Evolutionary conservation across 345 rosid species (phyloP).

Genomic region (Bruguiera gymnorhiza): DNA sequence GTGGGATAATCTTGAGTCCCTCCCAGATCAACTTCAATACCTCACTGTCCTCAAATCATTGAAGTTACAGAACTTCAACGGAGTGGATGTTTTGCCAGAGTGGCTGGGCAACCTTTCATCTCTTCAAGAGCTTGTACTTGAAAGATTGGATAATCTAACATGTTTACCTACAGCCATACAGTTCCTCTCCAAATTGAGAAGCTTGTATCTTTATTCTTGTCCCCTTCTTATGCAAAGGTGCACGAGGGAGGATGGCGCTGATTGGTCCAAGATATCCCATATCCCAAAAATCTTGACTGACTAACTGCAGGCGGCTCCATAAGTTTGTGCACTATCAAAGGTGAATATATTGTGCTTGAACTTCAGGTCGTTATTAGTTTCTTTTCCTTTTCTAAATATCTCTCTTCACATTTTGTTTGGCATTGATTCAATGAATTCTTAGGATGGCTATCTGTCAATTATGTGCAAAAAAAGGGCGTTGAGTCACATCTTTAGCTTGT

Average conservation of each 20-base stretch:
- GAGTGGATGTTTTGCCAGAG: conserved; percentile 8
- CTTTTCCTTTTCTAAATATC: too few relatives aligned
- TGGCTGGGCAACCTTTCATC: neutral
- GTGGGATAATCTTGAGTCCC: neutral
- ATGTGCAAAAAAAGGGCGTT: too few relatives aligned
- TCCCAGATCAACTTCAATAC: conserved; percentile 2
- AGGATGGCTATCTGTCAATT: too few relatives aligned
- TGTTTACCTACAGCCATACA: neutral
- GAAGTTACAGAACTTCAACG: neutral
- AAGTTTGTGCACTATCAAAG: too few relatives aligned
- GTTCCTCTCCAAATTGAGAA: neutral
- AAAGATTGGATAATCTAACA: neutral
- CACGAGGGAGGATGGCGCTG: neutral
- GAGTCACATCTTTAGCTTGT: too few relatives aligned
- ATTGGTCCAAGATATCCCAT: conserved; percentile 11
- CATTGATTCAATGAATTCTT: too few relatives aligned
- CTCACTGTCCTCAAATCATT: neutral
- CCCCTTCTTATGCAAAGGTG: neutral
- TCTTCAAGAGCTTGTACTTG: neutral
- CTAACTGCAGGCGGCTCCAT: too few relatives aligned
- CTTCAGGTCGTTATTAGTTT: too few relatives aligned
- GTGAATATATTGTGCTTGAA: too few relatives aligned
- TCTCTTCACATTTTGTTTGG: too few relatives aligned
- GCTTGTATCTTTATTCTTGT: neutral
- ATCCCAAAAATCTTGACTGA: neutral